Conservation (phyloP, 495 filamentous ascomycete genomes). For the Daldinia grandis region DNA sequence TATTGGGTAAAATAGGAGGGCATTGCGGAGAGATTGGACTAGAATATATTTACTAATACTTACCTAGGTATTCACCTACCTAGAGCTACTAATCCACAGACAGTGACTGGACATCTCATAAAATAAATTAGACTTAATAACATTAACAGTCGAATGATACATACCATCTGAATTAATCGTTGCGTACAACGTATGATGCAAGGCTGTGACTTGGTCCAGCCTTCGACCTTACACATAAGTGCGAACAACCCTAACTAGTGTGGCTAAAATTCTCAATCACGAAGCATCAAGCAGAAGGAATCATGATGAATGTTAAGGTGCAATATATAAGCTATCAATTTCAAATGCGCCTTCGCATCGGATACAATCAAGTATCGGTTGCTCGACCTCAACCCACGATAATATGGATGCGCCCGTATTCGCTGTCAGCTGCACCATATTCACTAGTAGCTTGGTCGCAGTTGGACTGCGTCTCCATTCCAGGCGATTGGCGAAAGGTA, state of each 20-base stretch:
- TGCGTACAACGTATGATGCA: background rate
- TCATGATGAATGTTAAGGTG: background rate
- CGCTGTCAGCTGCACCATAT: background rate
- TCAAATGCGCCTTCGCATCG: background rate
- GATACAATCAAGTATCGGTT: background rate
- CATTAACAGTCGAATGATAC: background rate
- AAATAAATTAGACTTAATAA: too few species aligned
- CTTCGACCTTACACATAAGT: background rate
- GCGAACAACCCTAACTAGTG: background rate
- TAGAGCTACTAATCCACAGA: too few species aligned
- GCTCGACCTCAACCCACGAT: background rate
- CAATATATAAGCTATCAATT: background rate
- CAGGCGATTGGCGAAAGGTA: constrained; percentile 14
- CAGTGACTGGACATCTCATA: too few species aligned
- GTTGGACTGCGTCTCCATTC: constrained; percentile 28
- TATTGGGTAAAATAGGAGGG: too few species aligned
- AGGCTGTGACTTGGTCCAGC: background rate
- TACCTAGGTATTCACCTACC: too few species aligned
- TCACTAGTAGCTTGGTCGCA: constrained; percentile 6
- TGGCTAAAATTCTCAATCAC: background rate
- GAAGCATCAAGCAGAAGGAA: background rate
- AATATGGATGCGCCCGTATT: background rate
- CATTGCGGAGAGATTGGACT: too few species aligned
- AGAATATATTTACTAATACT: too few species aligned
- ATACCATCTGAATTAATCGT: background rate